phyloP scores from a whole-genome alignment of 2,329 filamentous ascomycete genomes.

The Fusarium tanahbumbuense region DNA sequence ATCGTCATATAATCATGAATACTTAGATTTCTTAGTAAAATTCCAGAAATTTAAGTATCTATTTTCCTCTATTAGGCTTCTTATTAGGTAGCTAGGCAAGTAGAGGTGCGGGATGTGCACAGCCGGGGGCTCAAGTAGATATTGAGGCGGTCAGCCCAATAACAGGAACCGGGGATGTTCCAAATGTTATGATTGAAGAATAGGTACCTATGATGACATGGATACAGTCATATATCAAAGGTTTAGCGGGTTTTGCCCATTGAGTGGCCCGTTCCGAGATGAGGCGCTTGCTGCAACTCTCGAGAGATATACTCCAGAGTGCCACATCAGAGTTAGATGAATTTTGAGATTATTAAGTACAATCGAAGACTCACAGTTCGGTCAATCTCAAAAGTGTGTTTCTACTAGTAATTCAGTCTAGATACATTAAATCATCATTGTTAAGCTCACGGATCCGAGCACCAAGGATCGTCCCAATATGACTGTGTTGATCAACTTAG shows the following conservation, averaged over 20 bases:
- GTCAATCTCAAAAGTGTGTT: not conserved
- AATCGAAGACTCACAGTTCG: not conserved
- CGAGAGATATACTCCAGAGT: not conserved
- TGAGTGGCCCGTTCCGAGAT: not conserved
- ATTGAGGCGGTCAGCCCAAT: not conserved
- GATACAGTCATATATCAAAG: too few species aligned
- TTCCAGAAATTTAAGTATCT: too few species aligned
- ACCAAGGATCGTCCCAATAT: not conserved
- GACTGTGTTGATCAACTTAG: not conserved
- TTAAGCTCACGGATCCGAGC: not conserved
- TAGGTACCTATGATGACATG: not conserved
- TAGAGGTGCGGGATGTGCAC: too few species aligned
- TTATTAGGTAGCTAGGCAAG: too few species aligned
- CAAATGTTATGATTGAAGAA: not conserved
- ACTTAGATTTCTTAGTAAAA: too few species aligned
- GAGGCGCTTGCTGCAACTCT: not conserved
- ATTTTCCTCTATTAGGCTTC: too few species aligned
- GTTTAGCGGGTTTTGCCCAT: not conserved
- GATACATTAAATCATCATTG: not conserved
- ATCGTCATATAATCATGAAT: too few species aligned
- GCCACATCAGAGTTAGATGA: not conserved
- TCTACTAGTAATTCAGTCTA: not conserved
- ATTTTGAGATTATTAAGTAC: not conserved
- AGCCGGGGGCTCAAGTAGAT: too few species aligned
- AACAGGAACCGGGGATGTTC: not conserved